Evolutionary conservation across 352 stramenopile genomes (phyloP).

Genomic region (Pythium utonaiense): DNA sequence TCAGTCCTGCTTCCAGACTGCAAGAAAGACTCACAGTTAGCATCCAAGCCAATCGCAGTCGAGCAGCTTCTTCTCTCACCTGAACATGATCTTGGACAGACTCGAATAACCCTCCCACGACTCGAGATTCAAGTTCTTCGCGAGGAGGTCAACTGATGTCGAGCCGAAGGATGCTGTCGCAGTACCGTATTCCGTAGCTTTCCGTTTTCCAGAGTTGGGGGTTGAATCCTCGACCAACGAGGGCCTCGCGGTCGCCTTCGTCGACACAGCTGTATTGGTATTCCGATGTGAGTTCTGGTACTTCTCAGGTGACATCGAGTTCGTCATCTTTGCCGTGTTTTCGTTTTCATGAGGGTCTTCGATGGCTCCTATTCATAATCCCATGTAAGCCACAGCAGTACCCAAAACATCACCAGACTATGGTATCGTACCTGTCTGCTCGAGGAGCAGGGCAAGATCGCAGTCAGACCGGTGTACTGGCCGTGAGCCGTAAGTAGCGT

Average conservation of each 20-base stretch:
- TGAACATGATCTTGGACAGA: slow-evolving; percentile 71
- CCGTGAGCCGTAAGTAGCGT: slow-evolving; percentile 36
- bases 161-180: slow-evolving; percentile 14
- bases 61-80: slow-evolving; percentile 21
- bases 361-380: slow-evolving; percentile 11
- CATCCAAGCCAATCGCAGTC: not conserved
- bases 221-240: not conserved
- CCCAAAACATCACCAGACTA: not conserved
- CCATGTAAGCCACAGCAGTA: not conserved
- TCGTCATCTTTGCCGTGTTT: slow-evolving; percentile 6
- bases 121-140: slow-evolving; percentile 42
- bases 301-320: slow-evolving; percentile 1
- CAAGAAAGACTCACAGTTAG: not conserved
- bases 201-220: not conserved
- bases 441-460: slow-evolving; percentile 57
- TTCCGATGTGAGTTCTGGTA: not conserved
- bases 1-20: slow-evolving; percentile 31
- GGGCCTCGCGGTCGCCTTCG: not conserved
- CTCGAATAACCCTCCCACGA: slow-evolving; percentile 75
- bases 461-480: slow-evolving; percentile 50
- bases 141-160: slow-evolving; percentile 28
- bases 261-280: not conserved
- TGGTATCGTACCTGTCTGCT: slow-evolving; percentile 29
- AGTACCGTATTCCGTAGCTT: not conserved
- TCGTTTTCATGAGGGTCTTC: slow-evolving; percentile 11